A percentile compares a stretch with the other conserved stretches of the same genome.
phyloP scores from a whole-genome alignment of 495 filamentous ascomycete genomes.

The Xanthoparmelia taractica region DNA sequence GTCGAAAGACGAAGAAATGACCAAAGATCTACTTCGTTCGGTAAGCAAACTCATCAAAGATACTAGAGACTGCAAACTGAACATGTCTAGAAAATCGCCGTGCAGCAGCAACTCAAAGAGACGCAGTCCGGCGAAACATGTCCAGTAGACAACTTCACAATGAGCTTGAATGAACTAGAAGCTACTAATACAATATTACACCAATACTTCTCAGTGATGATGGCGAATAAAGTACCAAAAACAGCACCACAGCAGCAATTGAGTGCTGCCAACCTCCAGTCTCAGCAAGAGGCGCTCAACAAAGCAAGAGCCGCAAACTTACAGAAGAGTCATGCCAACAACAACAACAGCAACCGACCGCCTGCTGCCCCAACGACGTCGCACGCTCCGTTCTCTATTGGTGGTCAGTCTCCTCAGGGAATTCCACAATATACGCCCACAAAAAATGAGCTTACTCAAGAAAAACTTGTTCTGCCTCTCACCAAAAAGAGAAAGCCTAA shows the following conservation, averaged over 20 bases:
- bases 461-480: constrained; percentile 56
- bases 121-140: constrained; percentile 35
- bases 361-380: constrained; percentile 59
- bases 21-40: constrained; percentile 40
- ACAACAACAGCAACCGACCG: constrained; percentile 43
- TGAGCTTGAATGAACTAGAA: constrained; percentile 50
- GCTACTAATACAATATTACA: constrained; percentile 40
- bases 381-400: constrained; percentile 60
- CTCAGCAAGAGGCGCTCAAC: constrained; percentile 44
- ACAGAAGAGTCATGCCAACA: constrained; percentile 50
- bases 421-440: constrained; percentile 47
- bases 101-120: constrained; percentile 54
- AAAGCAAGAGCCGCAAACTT: constrained; percentile 37
- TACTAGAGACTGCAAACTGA: constrained; percentile 25
- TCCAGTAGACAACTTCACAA: constrained; percentile 50
- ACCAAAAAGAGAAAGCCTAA: constrained; percentile 52
- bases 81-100: constrained; percentile 42
- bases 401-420: constrained; percentile 63
- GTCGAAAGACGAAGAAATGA: constrained; percentile 37
- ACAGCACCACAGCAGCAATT: constrained; percentile 38
- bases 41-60: constrained; percentile 26
- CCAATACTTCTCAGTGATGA: constrained; percentile 38
- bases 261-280: constrained; percentile 59
- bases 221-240: constrained; percentile 19
- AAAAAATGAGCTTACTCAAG: constrained; percentile 39